Conservation (phyloP, 768 basidiomycete genomes). For the Leccinum pellstonianum region DNA sequence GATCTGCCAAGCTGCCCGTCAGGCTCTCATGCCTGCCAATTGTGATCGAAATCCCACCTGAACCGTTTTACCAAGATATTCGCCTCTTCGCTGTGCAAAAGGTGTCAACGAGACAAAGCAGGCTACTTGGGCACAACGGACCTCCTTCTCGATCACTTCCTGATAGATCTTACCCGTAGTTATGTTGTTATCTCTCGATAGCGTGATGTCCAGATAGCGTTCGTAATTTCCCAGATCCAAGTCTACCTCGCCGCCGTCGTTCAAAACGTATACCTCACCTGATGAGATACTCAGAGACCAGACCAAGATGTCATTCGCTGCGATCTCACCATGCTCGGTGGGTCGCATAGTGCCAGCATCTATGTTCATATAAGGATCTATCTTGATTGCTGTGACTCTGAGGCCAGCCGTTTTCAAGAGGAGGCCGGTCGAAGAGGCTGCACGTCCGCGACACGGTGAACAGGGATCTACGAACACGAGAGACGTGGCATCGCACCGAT, state of each 20-base stretch:
- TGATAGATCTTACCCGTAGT: conserved; percentile 98
- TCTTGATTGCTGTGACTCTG: conserved; percentile 99
- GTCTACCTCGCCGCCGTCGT: conserved; percentile 98
- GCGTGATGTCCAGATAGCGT: conserved; percentile 92
- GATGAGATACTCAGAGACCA: conserved; percentile 22
- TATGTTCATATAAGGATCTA: conserved; percentile 99
- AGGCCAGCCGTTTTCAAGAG: conserved; percentile 93
- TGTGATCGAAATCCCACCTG: conserved; percentile 53
- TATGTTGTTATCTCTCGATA: conserved; percentile 95
- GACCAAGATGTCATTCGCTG: conserved; percentile 3
- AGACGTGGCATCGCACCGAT: conserved; percentile 66
- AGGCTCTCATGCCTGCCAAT: conserved; percentile 1
- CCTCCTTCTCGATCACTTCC: conserved; percentile 97
- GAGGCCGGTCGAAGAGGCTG: conserved; percentile 95
- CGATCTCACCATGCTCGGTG: conserved; percentile 86
- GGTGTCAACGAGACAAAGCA: conserved; percentile 11
- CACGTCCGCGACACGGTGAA: conserved; percentile 20
- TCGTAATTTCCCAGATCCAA: conserved; percentile 98
- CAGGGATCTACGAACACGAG: conserved; percentile 13
- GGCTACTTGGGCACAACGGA: conserved; percentile 36
- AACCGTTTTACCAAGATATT: conserved; percentile 96
- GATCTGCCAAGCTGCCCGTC: conserved; percentile 48
- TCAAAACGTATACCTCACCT: conserved; percentile 98
- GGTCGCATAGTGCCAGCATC: conserved; percentile 99
- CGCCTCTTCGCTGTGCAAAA: conserved; percentile 61